Conservation (phyloP, 305 asterid genomes). For the Solanum hybrid region DNA sequence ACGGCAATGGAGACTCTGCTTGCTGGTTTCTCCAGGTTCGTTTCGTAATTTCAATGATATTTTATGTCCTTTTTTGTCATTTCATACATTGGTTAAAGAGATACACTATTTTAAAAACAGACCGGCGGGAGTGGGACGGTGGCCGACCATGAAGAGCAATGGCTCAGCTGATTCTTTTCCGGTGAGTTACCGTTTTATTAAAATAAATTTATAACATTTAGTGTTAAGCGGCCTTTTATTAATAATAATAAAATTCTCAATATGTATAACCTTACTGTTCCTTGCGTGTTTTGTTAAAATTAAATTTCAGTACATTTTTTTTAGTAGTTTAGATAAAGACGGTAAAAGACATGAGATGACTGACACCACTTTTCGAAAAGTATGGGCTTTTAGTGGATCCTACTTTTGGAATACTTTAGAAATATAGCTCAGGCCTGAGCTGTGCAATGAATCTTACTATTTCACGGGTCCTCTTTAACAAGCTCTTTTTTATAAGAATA, state of each 20-base stretch:
- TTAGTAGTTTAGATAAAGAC: not conserved
- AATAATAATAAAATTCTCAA: too few species aligned
- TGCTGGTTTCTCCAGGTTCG: constrained; percentile 29
- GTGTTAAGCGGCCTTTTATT: too few species aligned
- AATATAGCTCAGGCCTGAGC: not conserved
- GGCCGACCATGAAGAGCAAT: constrained; percentile 19
- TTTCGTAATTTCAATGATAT: not conserved
- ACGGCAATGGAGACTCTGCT: constrained; percentile 30
- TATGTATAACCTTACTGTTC: too few species aligned
- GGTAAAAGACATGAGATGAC: not conserved
- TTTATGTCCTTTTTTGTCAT: not conserved
- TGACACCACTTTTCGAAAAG: not conserved
- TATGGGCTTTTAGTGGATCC: not conserved
- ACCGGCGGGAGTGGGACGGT: not conserved
- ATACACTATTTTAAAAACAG: not conserved
- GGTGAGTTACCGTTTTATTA: constrained; percentile 14
- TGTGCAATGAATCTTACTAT: not conserved
- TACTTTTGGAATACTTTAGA: not conserved
- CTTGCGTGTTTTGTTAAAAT: not conserved
- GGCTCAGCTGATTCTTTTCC: constrained; percentile 25
- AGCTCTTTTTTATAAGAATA: not conserved
- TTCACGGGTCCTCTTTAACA: not conserved
- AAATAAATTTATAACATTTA: too few species aligned
- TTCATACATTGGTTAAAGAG: not conserved
- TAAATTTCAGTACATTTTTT: not conserved